Evolutionary conservation across 2,329 filamentous ascomycete species (phyloP).

Genomic region (Sporothrix brasiliensis): DNA sequence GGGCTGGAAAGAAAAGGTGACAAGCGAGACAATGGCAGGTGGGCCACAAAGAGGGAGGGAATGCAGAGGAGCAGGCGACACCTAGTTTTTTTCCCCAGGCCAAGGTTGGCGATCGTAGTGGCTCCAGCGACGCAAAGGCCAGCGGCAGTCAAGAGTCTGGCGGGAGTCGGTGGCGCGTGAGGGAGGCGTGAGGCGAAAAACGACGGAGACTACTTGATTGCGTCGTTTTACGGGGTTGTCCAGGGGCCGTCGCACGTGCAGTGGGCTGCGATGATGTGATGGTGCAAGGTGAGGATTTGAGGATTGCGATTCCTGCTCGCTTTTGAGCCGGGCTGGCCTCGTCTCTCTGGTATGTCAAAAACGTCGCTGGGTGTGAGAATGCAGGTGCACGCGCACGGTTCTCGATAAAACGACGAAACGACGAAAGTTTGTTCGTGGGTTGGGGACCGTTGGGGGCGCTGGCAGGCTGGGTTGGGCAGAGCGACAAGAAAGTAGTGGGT

Average conservation of each 20-base stretch:
- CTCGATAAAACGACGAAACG: neutral
- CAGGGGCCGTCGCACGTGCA: neutral
- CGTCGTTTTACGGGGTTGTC: neutral
- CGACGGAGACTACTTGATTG: neutral
- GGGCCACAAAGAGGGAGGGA: slow-evolving; percentile 11
- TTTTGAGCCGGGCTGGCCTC: slow-evolving; percentile 12
- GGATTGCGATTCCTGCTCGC: neutral
- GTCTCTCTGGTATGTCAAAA: neutral
- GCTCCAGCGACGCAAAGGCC: slow-evolving; percentile 19
- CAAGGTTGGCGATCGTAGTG: slow-evolving; percentile 30
- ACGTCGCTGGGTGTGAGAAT: neutral
- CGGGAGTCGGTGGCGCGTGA: slow-evolving; percentile 15
- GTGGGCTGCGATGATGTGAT: slow-evolving; percentile 16
- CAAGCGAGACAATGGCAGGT: slow-evolving; percentile 9
- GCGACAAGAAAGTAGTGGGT: neutral
- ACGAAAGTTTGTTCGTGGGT: slow-evolving; percentile 9
- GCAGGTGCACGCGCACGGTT: slow-evolving; percentile 19
- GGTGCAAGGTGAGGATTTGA: neutral
- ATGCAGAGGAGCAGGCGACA: slow-evolving; percentile 5
- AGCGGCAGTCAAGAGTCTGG: slow-evolving; percentile 20
- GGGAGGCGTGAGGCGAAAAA: slow-evolving; percentile 4
- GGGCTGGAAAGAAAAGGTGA: slow-evolving; percentile 18
- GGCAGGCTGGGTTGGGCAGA: slow-evolving; percentile 13
- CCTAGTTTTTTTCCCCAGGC: slow-evolving; percentile 23
- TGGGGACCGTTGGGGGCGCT: neutral